A percentile compares a stretch with the other conserved stretches of the same genome.
Conservation (phyloP, 352 stramenopile species). For the Phytophthora pistaciae region DNA sequence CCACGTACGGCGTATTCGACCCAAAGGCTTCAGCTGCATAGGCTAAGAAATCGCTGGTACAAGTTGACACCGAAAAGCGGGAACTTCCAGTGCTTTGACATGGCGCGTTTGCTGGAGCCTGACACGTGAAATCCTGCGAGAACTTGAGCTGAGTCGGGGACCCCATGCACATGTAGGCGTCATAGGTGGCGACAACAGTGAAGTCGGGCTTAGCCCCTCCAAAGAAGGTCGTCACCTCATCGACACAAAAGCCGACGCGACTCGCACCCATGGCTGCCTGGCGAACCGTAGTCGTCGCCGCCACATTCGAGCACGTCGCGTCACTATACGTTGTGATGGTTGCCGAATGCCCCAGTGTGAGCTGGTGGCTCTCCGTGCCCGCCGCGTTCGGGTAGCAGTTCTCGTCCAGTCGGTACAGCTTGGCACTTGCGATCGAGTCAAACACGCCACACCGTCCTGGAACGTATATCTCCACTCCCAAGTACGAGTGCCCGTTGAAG, state of each 20-base stretch:
- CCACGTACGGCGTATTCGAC: constrained; percentile 7
- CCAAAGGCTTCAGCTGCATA: constrained; percentile 1
- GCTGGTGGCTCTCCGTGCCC: constrained; percentile 5
- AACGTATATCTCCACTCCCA: constrained; percentile 12
- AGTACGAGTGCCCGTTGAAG: background rate
- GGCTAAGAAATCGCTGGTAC: background rate
- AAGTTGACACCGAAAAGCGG: background rate
- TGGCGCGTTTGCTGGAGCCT: background rate
- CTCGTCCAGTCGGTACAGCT: constrained; percentile 7
- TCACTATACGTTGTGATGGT: constrained; percentile 12
- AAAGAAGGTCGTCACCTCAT: constrained; percentile 10
- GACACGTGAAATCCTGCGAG: constrained; percentile 10
- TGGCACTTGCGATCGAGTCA: background rate
- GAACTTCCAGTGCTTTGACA: background rate
- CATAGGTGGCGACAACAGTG: background rate
- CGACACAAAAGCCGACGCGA: background rate
- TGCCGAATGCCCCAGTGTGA: constrained; percentile 3
- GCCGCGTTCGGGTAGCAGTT: constrained; percentile 13
- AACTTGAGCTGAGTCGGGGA: constrained; percentile 3
- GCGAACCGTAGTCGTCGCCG: background rate
- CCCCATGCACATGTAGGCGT: constrained; percentile 6
- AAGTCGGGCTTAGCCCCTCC: background rate
- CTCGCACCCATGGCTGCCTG: background rate
- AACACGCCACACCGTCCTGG: background rate
- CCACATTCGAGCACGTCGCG: background rate